Evolutionary conservation across 2,329 filamentous ascomycete species (phyloP).

Genomic region (Daldinia sp.): DNA sequence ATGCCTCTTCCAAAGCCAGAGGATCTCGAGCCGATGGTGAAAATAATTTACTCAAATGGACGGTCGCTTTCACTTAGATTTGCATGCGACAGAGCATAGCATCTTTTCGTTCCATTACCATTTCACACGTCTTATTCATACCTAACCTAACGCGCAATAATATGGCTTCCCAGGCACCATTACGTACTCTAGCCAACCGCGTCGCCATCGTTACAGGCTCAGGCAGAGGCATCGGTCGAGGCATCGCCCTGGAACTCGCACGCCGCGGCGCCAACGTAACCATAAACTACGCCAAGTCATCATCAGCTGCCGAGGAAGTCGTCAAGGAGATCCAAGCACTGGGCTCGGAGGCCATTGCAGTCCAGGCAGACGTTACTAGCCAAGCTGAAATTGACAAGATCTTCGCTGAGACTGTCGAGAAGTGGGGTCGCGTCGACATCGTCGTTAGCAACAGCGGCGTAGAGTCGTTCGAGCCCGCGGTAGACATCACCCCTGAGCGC

Average conservation of each 20-base stretch:
- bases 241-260: constrained; percentile 27
- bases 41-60: constrained; percentile 4
- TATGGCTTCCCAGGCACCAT: constrained; percentile 14
- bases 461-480: constrained; percentile 26
- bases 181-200: constrained; percentile 21
- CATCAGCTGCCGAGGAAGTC: constrained; percentile 6
- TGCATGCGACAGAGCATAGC: not conserved
- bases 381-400: constrained; percentile 15
- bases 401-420: constrained; percentile 22
- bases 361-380: constrained; percentile 22
- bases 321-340: constrained; percentile 24
- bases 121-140: not conserved
- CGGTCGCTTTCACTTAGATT: not conserved
- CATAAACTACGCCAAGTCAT: constrained; percentile 22
- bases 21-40: not conserved
- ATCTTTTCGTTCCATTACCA: not conserved
- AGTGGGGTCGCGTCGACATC: constrained; percentile 23
- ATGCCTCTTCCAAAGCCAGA: not conserved
- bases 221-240: constrained; percentile 26
- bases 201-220: constrained; percentile 29
- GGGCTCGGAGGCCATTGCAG: constrained; percentile 22
- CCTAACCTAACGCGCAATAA: not conserved
- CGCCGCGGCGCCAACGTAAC: constrained; percentile 27
- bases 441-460: constrained; percentile 28
- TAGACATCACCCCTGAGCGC: constrained; percentile 21